Conservation (phyloP, 2,329 filamentous ascomycete species). For the Sclerotinia sclerotiorum region DNA sequence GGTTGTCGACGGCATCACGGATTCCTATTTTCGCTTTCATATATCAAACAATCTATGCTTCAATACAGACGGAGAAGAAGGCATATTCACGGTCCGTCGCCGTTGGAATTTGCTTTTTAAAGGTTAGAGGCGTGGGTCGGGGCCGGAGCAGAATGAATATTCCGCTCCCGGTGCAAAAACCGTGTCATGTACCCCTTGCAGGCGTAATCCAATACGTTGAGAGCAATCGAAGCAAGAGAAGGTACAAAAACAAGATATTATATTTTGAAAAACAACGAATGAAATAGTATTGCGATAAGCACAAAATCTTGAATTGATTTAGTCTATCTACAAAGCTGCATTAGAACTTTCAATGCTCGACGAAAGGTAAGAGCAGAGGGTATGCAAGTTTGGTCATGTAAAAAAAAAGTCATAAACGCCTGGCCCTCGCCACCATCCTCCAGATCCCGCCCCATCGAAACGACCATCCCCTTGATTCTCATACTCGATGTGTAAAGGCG, state of each 20-base stretch:
- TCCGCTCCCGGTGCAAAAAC: constrained; percentile 6
- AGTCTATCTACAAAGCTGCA: constrained; percentile 22
- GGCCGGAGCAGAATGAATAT: neutral
- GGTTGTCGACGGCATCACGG: constrained; percentile 1
- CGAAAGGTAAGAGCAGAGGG: constrained; percentile 21
- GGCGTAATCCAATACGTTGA: neutral
- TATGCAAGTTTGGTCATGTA: constrained; percentile 24
- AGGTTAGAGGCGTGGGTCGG: neutral
- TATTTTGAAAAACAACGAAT: neutral
- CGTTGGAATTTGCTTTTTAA: constrained; percentile 5
- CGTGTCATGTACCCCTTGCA: neutral
- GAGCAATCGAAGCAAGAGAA: neutral
- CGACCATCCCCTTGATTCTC: constrained; percentile 14
- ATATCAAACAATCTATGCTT: neutral
- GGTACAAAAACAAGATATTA: neutral
- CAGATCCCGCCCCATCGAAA: neutral
- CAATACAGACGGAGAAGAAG: constrained; percentile 6
- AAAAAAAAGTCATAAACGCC: constrained; percentile 23
- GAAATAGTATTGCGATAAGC: neutral
- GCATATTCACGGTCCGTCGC: constrained; percentile 4
- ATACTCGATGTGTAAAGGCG: constrained; percentile 16
- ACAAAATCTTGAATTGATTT: constrained; percentile 19
- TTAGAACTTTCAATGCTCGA: constrained; percentile 24
- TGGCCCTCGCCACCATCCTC: constrained; percentile 1
- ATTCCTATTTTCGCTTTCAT: neutral